Evolutionary conservation across 495 filamentous ascomycete genomes (phyloP).

Genomic region (Friedmanniomyces endolithicus): DNA sequence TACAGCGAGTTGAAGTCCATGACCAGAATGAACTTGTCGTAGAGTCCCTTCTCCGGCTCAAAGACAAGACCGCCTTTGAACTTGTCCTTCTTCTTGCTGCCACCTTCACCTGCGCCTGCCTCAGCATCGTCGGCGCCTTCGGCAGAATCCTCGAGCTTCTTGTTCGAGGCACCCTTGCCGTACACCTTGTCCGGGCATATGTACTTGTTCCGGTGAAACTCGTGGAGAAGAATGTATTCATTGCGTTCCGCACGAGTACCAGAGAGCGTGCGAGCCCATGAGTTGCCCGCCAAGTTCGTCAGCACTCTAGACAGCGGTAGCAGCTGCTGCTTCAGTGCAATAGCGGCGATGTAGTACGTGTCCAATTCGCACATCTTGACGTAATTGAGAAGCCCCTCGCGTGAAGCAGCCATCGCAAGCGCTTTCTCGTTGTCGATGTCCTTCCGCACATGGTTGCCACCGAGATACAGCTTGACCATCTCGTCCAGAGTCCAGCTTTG

Average conservation of each 20-base stretch:
- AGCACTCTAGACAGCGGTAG: conserved; percentile 86
- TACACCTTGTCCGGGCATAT: conserved; percentile 88
- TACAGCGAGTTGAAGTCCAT: conserved; percentile 99
- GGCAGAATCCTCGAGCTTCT: conserved; percentile 52
- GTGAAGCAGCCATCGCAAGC: conserved; percentile 67
- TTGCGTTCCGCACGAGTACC: conserved; percentile 95
- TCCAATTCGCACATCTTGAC: conserved; percentile 84
- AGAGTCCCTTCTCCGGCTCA: conserved; percentile 91
- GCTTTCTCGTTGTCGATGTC: conserved; percentile 81
- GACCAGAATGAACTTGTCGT: conserved; percentile 91
- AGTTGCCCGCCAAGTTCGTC: conserved; percentile 94
- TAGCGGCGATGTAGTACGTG: conserved; percentile 86
- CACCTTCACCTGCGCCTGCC: conserved; percentile 49
- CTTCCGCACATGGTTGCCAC: conserved; percentile 49
- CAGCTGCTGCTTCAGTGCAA: conserved; percentile 80
- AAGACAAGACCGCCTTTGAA: conserved; percentile 97
- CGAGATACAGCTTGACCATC: conserved; percentile 87
- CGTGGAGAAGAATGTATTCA: conserved; percentile 96
- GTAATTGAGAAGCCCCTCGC: conserved; percentile 83
- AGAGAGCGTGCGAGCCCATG: conserved; percentile 90
- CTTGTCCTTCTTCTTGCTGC: conserved; percentile 91
- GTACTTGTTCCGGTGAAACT: conserved; percentile 90
- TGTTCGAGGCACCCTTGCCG: conserved; percentile 40
- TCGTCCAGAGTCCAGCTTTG: conserved; percentile 96
- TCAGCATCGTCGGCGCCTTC: conserved; percentile 62